Evolutionary conservation across 73 alveolate species (phyloP).

Genomic region (Symbiodinium natans): DNA sequence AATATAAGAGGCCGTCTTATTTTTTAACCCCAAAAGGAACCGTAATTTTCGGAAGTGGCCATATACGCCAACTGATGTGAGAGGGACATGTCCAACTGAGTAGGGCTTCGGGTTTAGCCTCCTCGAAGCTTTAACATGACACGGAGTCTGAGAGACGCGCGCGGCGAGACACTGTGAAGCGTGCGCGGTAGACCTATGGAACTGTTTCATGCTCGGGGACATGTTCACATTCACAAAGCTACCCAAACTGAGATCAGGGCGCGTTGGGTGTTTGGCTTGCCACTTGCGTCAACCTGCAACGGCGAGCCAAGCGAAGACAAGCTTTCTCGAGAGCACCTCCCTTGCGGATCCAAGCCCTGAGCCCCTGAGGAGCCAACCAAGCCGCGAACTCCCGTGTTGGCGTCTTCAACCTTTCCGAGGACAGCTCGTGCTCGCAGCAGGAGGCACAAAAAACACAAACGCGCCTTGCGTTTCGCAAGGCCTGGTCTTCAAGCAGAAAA

Average conservation of each 20-base stretch:
- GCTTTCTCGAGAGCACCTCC: not conserved
- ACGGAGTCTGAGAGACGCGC: not conserved
- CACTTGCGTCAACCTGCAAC: not conserved
- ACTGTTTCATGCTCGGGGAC: slow-evolving; percentile 1
- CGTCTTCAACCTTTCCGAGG: not conserved
- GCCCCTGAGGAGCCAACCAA: not conserved
- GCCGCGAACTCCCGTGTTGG: not conserved
- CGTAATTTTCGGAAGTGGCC: too few relatives aligned
- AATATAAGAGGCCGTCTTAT: too few relatives aligned
- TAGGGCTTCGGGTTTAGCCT: too few relatives aligned
- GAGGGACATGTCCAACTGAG: too few relatives aligned
- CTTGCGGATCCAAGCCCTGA: slow-evolving; percentile 10
- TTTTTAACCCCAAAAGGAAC: too few relatives aligned
- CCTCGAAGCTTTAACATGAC: too few relatives aligned
- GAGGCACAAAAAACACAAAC: too few relatives aligned
- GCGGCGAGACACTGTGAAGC: slow-evolving; percentile 3
- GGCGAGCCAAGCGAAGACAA: slow-evolving; percentile 4
- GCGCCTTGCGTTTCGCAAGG: too few relatives aligned
- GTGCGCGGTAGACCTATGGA: not conserved
- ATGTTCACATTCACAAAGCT: not conserved
- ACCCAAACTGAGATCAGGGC: slow-evolving; percentile 8
- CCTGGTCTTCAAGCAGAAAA: too few relatives aligned
- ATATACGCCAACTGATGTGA: too few relatives aligned
- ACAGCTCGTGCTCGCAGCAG: slow-evolving; percentile 15
- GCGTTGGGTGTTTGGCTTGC: slow-evolving; percentile 5